These are phyloP conservation scores for Lachnellula hyalina DNA, from an alignment of 2,329 filamentous ascomycete species.

Conservation along the genomic window DNA sequence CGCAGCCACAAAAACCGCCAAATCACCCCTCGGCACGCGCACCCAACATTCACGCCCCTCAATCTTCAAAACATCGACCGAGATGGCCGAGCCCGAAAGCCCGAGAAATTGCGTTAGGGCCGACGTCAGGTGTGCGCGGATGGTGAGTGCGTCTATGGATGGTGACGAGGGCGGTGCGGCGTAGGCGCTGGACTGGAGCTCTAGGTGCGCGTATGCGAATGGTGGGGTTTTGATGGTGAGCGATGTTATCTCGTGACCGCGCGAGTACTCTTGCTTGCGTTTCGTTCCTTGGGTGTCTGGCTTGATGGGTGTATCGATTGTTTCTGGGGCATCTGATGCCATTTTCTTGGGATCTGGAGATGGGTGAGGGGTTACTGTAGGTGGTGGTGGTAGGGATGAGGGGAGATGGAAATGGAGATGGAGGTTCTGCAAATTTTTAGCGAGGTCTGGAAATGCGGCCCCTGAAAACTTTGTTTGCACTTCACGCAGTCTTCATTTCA, in stretches of 20 bases:
- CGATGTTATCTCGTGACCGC: conserved; percentile 43
- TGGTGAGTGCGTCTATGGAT: conserved; percentile 54
- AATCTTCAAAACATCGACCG: conserved; percentile 65
- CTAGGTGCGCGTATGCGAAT: conserved; percentile 53
- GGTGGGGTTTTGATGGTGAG: conserved; percentile 47
- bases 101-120: conserved; percentile 68
- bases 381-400: neutral
- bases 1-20: conserved; percentile 56
- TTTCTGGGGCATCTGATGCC: neutral
- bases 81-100: conserved; percentile 58
- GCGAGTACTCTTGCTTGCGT: conserved; percentile 8
- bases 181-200: conserved; percentile 37
- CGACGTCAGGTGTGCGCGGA: conserved; percentile 55
- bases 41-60: conserved; percentile 55
- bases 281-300: neutral
- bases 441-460: neutral
- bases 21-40: conserved; percentile 56
- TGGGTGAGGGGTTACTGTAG: too few relatives aligned
- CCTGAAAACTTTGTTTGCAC: neutral
- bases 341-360: neutral
- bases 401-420: neutral
- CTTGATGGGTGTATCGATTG: neutral
- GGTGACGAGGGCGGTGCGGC: conserved; percentile 1
- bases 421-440: neutral
- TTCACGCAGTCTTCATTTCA: neutral